phyloP scores from a whole-genome alignment of 345 rosid genomes.

The Lagerstroemia speciosa region DNA sequence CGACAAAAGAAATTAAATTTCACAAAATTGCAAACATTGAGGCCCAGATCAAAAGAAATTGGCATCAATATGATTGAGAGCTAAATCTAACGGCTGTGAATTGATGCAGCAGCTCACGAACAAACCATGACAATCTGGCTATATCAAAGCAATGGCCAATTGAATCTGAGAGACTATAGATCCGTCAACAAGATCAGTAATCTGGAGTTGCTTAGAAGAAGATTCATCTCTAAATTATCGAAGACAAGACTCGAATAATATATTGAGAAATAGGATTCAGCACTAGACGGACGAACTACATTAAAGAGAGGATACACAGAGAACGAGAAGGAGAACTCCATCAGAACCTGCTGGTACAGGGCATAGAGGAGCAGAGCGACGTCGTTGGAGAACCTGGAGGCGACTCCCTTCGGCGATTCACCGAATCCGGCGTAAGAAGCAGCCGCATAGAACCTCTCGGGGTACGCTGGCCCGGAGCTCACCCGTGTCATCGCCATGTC shows the following conservation, averaged over 20 bases:
- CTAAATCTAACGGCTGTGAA: not conserved
- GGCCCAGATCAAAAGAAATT: slow-evolving; percentile 21
- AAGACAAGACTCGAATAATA: not conserved
- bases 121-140: not conserved
- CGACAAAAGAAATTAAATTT: not conserved
- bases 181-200: not conserved
- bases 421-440: slow-evolving; percentile 80
- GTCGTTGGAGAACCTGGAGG: slow-evolving; percentile 72
- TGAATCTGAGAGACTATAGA: not conserved
- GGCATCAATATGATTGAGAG: not conserved
- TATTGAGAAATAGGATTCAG: not conserved
- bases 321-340: slow-evolving; percentile 1
- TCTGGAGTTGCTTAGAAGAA: not conserved
- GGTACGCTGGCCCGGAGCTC: slow-evolving; percentile 72
- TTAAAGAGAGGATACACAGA: not conserved
- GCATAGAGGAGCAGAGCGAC: slow-evolving; percentile 83
- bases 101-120: not conserved
- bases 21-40: not conserved
- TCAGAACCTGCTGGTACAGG: slow-evolving; percentile 85
- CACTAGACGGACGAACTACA: not conserved
- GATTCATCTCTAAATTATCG: not conserved
- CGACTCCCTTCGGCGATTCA: slow-evolving; percentile 55
- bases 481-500: slow-evolving; percentile 35
- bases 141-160: not conserved
- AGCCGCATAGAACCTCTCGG: slow-evolving; percentile 89